Evolutionary conservation across 192 early-diverging fungal species (phyloP), one percentile per base, ranked within the genome.

Genomic region (Backusella sp.): DNA sequence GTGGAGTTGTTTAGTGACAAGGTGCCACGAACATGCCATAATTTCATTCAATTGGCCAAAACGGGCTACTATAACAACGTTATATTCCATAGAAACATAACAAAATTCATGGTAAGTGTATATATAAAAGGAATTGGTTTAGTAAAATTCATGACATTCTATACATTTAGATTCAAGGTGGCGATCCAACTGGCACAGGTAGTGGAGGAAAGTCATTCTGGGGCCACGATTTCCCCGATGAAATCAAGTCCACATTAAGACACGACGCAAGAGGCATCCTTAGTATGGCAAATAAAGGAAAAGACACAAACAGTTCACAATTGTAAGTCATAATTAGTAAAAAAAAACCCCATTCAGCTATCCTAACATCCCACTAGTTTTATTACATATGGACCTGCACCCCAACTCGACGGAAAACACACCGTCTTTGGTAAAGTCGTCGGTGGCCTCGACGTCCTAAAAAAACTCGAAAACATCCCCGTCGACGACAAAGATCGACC

Each of bases 221-320:
- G 89, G 89, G 84, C 30, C 75, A 86, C 30, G 86, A 86, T 32
- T 95, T 95, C 69, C 82, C 83, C 26, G 92, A 94, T 82, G 94
- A 95, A 71, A 85, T 94, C 66, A 80, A 79, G 52, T 80, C 86
- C 12, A 91, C 88, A 66, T 76, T 93, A 37, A 88, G 89, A 15
- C 98, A 98, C 77, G 87, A 91, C 26, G 90, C 83, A 26, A 88
- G 95, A 26, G 98, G 97, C 6, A 82, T 97, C 17, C 85, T 99
- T 49, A 93, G 91, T 30, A 98, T 99, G 97, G 98, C 98, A 3
- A 99, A 99, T 83, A 88, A 90, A 34, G 98, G 98, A 21, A 90
- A 91, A 42, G 88, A 95, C 62, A 98, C 97, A 23, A 99, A 99
- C 78, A 84, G 86, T 12, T 96, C 94, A 1, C 96, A 91, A 79